A percentile compares a stretch with the other conserved stretches of the same genome.
These are phyloP conservation scores for Calycina herbarum DNA, from an alignment of 2,329 filamentous ascomycete species.

Conservation along the genomic window DNA sequence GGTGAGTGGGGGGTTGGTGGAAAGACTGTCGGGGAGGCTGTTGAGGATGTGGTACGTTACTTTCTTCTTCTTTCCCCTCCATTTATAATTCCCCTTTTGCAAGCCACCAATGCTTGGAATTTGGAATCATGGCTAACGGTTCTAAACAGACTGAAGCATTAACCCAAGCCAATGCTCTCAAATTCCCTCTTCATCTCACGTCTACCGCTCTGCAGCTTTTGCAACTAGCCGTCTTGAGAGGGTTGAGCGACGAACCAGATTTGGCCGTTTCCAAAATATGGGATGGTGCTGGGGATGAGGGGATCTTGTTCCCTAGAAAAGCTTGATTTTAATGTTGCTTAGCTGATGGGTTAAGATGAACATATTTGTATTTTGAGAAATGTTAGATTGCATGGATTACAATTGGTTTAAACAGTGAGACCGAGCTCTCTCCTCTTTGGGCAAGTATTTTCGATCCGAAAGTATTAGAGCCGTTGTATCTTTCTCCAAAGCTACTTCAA, in stretches of 20 bases:
- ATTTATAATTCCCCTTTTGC: background rate
- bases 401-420: too few relatives aligned
- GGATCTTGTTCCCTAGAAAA: slow-evolving; percentile 20
- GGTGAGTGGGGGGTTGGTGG: slow-evolving; percentile 37
- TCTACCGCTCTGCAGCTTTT: slow-evolving; percentile 40
- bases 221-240: slow-evolving; percentile 38
- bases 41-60: slow-evolving; percentile 38
- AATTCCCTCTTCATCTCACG: slow-evolving; percentile 41
- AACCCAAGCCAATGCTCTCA: slow-evolving; percentile 33
- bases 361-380: background rate
- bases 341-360: background rate
- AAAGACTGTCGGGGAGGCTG: slow-evolving; percentile 40
- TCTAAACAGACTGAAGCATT: slow-evolving; percentile 37
- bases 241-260: slow-evolving; percentile 40
- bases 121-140: background rate
- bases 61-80: background rate
- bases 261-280: slow-evolving; percentile 42
- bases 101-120: background rate
- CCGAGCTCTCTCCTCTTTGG: too few relatives aligned
- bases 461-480: too few relatives aligned
- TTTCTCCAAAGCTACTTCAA: too few relatives aligned
- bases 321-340: background rate
- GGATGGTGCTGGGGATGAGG: slow-evolving; percentile 32
- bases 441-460: too few relatives aligned
- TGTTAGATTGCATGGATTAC: background rate